Conservation (phyloP, 2,329 filamentous ascomycete genomes). For the Pseudogymnoascus sp. region DNA sequence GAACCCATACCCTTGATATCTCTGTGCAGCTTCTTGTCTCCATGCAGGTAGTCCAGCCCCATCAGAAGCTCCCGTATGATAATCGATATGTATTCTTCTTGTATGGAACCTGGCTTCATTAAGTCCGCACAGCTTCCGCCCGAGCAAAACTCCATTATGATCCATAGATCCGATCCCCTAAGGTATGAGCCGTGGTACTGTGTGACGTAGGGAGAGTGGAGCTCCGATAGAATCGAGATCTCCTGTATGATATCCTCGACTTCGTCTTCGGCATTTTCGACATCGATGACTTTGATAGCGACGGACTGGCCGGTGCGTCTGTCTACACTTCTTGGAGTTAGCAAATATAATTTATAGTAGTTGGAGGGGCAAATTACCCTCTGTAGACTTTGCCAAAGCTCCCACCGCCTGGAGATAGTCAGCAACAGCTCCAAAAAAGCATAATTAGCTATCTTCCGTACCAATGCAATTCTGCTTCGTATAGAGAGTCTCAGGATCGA, state of each 20-base stretch:
- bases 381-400: conserved; percentile 99
- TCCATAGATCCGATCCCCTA: conserved; percentile 95
- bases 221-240: conserved; percentile 91
- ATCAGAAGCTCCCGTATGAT: conserved; percentile 84
- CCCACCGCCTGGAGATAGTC: conserved; percentile 62
- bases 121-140: conserved; percentile 93
- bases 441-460: conserved; percentile 33
- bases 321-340: conserved; percentile 59
- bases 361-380: conserved; percentile 51
- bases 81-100: conserved; percentile 95
- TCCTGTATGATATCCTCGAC: conserved; percentile 99
- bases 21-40: conserved; percentile 90
- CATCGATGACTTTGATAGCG: conserved; percentile 97
- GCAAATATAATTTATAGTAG: conserved; percentile 12
- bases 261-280: conserved; percentile 97
- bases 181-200: conserved; percentile 97
- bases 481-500: conserved; percentile 86
- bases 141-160: conserved; percentile 98
- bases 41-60: conserved; percentile 86
- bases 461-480: conserved; percentile 88
- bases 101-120: conserved; percentile 86
- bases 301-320: conserved; percentile 89
- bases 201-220: conserved; percentile 93
- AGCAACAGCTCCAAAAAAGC: conserved; percentile 19
- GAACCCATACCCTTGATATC: conserved; percentile 81